These are phyloP conservation scores for Melocanna baccifera DNA, from an alignment of 176 grass and related monocot species.

Conservation along the genomic window DNA sequence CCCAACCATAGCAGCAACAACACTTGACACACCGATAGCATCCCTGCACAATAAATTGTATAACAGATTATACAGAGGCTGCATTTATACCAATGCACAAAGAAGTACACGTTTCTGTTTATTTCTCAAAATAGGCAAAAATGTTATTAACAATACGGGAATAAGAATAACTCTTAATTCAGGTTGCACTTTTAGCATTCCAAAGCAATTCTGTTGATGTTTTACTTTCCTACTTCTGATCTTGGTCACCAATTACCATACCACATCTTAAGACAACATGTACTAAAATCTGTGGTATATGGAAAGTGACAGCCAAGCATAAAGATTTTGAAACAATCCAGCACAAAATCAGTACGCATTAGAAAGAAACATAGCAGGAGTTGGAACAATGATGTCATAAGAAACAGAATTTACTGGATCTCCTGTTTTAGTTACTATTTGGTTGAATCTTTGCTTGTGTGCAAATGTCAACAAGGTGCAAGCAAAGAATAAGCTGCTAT, in stretches of 20 bases:
- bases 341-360: neutral
- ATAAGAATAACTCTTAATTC: neutral
- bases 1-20: conserved; percentile 90
- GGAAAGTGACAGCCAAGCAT: neutral
- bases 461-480: neutral
- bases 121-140: neutral
- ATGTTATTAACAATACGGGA: neutral
- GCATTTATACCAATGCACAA: neutral
- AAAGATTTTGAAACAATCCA: neutral
- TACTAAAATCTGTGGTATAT: neutral
- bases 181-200: neutral
- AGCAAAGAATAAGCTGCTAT: neutral
- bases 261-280: neutral
- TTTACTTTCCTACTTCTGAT: conserved; percentile 3
- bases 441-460: neutral
- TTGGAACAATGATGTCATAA: neutral
- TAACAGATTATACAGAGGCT: neutral
- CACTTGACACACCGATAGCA: conserved; percentile 67
- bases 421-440: neutral
- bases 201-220: neutral
- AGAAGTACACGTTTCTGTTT: neutral
- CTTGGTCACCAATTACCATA: neutral
- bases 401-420: neutral
- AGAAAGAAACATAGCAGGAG: neutral
- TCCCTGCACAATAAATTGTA: conserved; percentile 44